phyloP scores from a whole-genome alignment of 2,329 filamentous ascomycete genomes.

The Talaromyces sp. region DNA sequence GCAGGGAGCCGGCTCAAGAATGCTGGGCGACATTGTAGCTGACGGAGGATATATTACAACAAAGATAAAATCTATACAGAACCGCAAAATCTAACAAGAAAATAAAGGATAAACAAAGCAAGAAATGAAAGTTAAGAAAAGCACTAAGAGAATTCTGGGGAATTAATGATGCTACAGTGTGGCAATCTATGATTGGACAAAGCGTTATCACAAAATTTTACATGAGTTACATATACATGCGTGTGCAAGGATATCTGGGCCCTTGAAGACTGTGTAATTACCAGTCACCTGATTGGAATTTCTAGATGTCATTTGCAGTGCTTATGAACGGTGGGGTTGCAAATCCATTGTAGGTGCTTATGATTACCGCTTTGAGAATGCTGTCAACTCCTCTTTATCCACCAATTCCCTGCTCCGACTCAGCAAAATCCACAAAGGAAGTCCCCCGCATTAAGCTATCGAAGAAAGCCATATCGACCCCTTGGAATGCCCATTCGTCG shows the following conservation, averaged over 20 bases:
- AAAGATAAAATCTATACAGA: background rate
- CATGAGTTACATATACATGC: background rate
- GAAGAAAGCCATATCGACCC: slow-evolving; percentile 27
- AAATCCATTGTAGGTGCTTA: background rate
- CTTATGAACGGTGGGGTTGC: background rate
- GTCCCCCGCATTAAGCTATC: slow-evolving; percentile 23
- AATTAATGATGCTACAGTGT: background rate
- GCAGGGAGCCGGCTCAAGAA: background rate
- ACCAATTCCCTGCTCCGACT: background rate
- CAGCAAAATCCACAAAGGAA: background rate
- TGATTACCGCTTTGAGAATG: background rate
- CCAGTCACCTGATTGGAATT: background rate
- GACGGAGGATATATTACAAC: background rate
- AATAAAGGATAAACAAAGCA: background rate
- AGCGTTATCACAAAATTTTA: background rate
- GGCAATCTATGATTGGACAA: background rate
- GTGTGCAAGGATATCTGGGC: background rate
- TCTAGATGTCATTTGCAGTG: background rate
- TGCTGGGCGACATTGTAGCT: background rate
- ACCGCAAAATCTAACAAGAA: background rate
- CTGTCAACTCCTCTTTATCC: background rate
- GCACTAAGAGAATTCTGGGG: background rate
- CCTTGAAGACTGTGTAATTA: background rate
- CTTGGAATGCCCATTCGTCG: slow-evolving; percentile 27
- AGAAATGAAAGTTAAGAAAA: background rate